Evolutionary conservation across 257 asterid genomes (phyloP).

Genomic region (Solanum chilense): DNA sequence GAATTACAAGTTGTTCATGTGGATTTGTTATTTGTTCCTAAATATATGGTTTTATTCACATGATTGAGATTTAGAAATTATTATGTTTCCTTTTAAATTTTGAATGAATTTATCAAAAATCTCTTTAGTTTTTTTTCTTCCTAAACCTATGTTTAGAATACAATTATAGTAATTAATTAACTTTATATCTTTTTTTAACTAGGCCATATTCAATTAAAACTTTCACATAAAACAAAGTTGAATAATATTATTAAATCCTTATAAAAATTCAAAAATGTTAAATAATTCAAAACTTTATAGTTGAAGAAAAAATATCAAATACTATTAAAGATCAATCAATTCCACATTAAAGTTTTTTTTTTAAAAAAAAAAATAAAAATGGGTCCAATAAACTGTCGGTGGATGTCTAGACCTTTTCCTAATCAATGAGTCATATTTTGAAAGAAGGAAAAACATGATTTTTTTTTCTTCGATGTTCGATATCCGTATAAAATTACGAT

Average conservation of each 20-base stretch:
- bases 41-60: not conserved
- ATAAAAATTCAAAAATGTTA: not conserved
- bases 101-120: not conserved
- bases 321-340: not conserved
- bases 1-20: not conserved
- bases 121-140: not conserved
- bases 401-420: not conserved
- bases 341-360: not conserved
- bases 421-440: not conserved
- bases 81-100: not conserved
- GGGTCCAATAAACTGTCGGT: conserved; percentile 11
- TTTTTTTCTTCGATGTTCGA: not conserved
- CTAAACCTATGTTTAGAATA: not conserved
- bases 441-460: not conserved
- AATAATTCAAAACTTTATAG: not conserved
- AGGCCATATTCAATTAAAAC: not conserved
- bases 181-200: too few species aligned
- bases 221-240: not conserved
- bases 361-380: not conserved
- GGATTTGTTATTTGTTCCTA: not conserved
- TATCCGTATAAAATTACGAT: rapidly evolving
- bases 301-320: not conserved
- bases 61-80: not conserved
- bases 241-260: not conserved
- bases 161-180: not conserved